These are phyloP conservation scores for Leccinum angustisporum DNA, from an alignment of 1,284 basidiomycete genomes.

Conservation along the genomic window DNA sequence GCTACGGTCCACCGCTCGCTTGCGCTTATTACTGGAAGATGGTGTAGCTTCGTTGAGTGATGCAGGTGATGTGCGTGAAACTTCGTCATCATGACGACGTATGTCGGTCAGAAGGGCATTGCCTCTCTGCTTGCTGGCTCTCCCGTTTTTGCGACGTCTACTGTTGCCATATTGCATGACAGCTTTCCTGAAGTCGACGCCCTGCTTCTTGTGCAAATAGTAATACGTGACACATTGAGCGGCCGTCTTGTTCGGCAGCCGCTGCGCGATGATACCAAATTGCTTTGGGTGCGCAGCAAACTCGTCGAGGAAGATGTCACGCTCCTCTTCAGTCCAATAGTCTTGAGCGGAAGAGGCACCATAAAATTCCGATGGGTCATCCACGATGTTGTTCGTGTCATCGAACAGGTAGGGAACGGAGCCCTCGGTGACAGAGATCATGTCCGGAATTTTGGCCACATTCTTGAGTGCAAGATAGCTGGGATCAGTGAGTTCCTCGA, in stretches of 20 bases:
- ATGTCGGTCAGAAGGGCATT: constrained; percentile 81
- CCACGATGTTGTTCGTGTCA: constrained; percentile 82
- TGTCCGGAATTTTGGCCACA: constrained; percentile 90
- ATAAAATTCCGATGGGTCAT: constrained; percentile 80
- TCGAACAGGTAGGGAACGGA: constrained; percentile 69
- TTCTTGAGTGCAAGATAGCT: constrained; percentile 85
- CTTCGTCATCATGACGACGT: constrained; percentile 70
- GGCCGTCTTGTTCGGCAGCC: constrained; percentile 82
- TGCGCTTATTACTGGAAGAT: constrained; percentile 32
- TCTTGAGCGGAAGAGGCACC: constrained; percentile 67
- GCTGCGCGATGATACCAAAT: constrained; percentile 85
- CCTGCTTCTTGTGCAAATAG: constrained; percentile 90
- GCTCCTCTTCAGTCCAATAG: constrained; percentile 89
- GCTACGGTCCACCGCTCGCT: constrained; percentile 31
- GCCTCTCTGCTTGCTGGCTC: constrained; percentile 69
- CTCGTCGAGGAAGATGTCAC: constrained; percentile 75
- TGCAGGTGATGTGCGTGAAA: constrained; percentile 41
- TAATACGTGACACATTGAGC: constrained; percentile 92
- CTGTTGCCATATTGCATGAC: constrained; percentile 64
- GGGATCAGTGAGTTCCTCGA: constrained; percentile 90
- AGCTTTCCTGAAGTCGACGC: constrained; percentile 82
- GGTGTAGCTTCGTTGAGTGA: constrained; percentile 33
- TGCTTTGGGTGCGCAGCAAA: constrained; percentile 91
- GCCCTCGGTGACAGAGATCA: constrained; percentile 74
- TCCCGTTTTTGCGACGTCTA: constrained; percentile 59